Base-by-base conservation (phyloP, 371 early-diverging fungal species). In the Mucor sp. region DNA sequence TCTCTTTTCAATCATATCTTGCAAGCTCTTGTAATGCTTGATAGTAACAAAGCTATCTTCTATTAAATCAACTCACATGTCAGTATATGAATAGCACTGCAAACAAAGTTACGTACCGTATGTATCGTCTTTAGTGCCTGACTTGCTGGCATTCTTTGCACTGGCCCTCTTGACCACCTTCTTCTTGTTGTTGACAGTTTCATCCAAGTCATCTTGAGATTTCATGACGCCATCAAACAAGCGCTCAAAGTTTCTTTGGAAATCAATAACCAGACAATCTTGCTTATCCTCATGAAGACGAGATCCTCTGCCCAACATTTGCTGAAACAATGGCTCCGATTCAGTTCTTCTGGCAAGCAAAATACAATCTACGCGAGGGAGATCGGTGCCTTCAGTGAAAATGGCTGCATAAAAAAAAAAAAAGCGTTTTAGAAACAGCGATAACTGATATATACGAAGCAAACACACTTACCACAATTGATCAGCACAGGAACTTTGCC, bases 241-340 rank as follows among this genome's bases (percentile, higher is more conserved):
- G 12, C 71, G 69, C 47, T 69, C 69, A 41, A 81, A 77, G 32
- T 69, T 83, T 66, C 96, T 96, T 50, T 92, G 91, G 79, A 95
- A 91, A 65, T 97, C 98, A 43, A 97, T 72, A 0, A 95, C 84
- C 19, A 93, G 75, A 63, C 98, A 97, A 62, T 92, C 84, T 6
- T 74, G 61, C 71, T 97, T 97, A 6, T 75, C 86, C 1, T 74
- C 72, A 61, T 76, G 71, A 6, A 88, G 65, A 4, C 97, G 85
- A 86, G 96, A 82, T 4, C 98, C 98, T 28, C 98, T 86, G 2
- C 98, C 98, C 58, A 98, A 78, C 98, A 98, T 98, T 76, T 98
- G 97, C 69, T 93, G 94, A 79, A 95, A 91, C 58, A 98, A 82
- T 3, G 87, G 91, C 9, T 78, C 72, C 14, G 93, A 93, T 21